phyloP scores from a whole-genome alignment of 2,329 filamentous ascomycete species.

The Beauveria scarabaeidicola region DNA sequence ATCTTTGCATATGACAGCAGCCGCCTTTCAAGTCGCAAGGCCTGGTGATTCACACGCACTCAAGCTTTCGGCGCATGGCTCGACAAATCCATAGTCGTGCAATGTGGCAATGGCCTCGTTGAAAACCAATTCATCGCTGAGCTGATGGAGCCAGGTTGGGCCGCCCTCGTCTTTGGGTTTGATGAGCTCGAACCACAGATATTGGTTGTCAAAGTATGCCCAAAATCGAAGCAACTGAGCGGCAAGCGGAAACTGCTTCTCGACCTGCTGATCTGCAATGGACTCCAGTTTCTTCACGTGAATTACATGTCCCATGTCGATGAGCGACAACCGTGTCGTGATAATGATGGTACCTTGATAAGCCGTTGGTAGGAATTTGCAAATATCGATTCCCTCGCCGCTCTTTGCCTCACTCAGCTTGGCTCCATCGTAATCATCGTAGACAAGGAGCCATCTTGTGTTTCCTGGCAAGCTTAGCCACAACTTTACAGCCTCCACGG shows the following conservation, averaged over 20 bases:
- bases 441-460: slow-evolving; percentile 30
- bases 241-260: slow-evolving; percentile 17
- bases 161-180: slow-evolving; percentile 7
- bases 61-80: slow-evolving; percentile 14
- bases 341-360: slow-evolving; percentile 34
- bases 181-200: slow-evolving; percentile 37
- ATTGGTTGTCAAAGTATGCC: slow-evolving; percentile 34
- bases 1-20: no score
- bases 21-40: no score
- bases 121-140: slow-evolving; percentile 19
- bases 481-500: slow-evolving; percentile 23
- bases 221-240: slow-evolving; percentile 31
- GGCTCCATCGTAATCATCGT: slow-evolving; percentile 31
- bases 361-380: slow-evolving; percentile 19
- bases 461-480: slow-evolving; percentile 30
- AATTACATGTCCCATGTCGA: slow-evolving; percentile 25
- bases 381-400: slow-evolving; percentile 21
- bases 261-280: slow-evolving; percentile 15
- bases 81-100: slow-evolving; percentile 24
- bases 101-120: slow-evolving; percentile 21
- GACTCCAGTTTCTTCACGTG: slow-evolving; percentile 24
- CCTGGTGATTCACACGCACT: not conserved
- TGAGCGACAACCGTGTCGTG: slow-evolving; percentile 27
- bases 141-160: slow-evolving; percentile 18
- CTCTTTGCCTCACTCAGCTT: not conserved